Base-by-base conservation (phyloP, 1,284 basidiomycete species). In the Coniferiporia sulphurascens region DNA sequence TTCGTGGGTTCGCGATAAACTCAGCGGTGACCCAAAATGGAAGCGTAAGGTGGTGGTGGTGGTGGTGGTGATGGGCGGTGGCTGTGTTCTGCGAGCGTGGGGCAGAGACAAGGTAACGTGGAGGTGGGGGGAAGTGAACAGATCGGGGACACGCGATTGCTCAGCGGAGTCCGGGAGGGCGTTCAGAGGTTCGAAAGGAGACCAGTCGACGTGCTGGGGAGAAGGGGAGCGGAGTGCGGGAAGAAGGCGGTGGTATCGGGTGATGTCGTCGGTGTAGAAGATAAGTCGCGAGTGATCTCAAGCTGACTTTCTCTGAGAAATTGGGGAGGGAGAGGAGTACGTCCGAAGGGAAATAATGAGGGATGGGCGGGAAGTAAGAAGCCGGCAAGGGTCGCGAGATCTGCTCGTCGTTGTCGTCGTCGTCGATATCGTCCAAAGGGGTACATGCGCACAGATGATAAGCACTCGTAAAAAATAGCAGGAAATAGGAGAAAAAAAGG, bases 351-450 rank as follows among this genome's bases (percentile, higher is more conserved):
- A 15, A 32, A 21, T 35, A n/a, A 35, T 17, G 49, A 32, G 56
- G 55, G 52, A 34, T 56, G 46, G 50, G 49, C 77, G 81, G 80
- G 71, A 67, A 69, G 73, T 73, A 72, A 81, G 87, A 82, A 79
- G 86, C 88, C 87, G 88, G 82, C 85, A 88, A 92, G 92, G 91
- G 92, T 93, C 92, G 91, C 91, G 92, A 94, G 90, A 85, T 81
- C 88, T 92, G 73, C 43, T 62, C 62, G 48, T 59, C 41, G 51
- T 57, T 48, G 50, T 62, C 62, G 48, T 59, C 41, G 51, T 57
- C 55, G 50, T 44, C 49, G 56, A 44, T 43, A 43, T 46, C 19
- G 34, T 45, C 13, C 19, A 12, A 32, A 3, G 52, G 53, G 54
- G 50, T 51, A 53, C 55, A 44, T 27, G 41, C 27, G 56, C 46